Conservation (phyloP, 305 asterid species). For the Ruellia speciosa region DNA sequence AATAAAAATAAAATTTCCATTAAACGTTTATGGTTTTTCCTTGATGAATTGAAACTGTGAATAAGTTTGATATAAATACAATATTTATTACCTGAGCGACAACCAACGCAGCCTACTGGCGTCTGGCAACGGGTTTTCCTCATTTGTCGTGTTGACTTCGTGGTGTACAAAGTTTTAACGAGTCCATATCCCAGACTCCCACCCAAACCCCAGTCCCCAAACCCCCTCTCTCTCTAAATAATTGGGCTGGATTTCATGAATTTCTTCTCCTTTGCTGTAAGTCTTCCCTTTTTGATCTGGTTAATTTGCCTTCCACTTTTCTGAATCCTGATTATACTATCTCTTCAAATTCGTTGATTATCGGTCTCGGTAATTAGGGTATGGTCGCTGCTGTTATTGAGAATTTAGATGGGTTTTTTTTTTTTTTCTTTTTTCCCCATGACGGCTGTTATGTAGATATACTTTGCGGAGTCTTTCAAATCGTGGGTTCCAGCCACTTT, state of each 20-base stretch:
- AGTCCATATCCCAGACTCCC: too few relatives aligned
- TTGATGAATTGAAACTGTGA: too few relatives aligned
- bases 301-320: neutral
- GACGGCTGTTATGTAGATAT: neutral
- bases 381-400: neutral
- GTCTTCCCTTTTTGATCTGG: neutral
- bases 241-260: neutral
- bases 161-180: too few relatives aligned
- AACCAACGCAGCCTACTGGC: too few relatives aligned
- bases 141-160: too few relatives aligned
- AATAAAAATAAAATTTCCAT: too few relatives aligned
- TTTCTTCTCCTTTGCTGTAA: neutral
- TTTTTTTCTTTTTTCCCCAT: neutral
- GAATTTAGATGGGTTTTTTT: too few relatives aligned
- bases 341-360: neutral
- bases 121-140: too few relatives aligned
- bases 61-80: too few relatives aligned
- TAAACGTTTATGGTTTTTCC: too few relatives aligned
- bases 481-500: neutral
- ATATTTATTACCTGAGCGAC: too few relatives aligned
- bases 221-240: neutral
- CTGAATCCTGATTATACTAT: neutral
- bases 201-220: too few relatives aligned
- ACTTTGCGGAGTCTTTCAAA: neutral
- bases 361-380: neutral